Conservation (phyloP, 805 yeast genomes). For the Lachancea fermentati region DNA sequence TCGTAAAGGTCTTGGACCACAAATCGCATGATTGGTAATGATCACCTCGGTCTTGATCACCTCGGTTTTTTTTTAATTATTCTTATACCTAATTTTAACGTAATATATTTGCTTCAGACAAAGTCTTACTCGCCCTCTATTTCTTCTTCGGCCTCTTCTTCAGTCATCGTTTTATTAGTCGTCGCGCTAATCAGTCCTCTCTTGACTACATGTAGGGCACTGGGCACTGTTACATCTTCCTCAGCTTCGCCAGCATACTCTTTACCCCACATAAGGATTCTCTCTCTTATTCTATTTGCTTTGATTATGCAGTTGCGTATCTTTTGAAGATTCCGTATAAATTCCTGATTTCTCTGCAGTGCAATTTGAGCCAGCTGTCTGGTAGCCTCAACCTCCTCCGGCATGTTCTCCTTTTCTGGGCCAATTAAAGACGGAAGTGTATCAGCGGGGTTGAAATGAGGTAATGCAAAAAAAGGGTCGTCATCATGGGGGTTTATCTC, state of each 20-base stretch:
- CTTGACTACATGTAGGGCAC: slow-evolving; percentile 31
- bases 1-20: slow-evolving; percentile 39
- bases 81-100: background rate
- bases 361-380: slow-evolving; percentile 73
- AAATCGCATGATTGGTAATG: slow-evolving; percentile 34
- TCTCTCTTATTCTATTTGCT: slow-evolving; percentile 68
- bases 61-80: too few species aligned
- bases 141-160: slow-evolving; percentile 26
- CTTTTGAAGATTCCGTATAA: slow-evolving; percentile 67
- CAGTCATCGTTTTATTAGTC: slow-evolving; percentile 31
- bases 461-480: slow-evolving; percentile 66
- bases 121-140: slow-evolving; percentile 13
- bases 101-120: background rate
- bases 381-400: slow-evolving; percentile 59
- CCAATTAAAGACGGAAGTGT: slow-evolving; percentile 14
- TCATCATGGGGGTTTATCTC: slow-evolving; percentile 18
- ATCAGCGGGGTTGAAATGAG: slow-evolving; percentile 35
- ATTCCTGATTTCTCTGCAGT: slow-evolving; percentile 80
- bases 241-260: slow-evolving; percentile 70
- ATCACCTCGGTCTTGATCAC: too few species aligned
- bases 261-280: slow-evolving; percentile 74
- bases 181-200: slow-evolving; percentile 34
- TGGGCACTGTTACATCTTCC: slow-evolving; percentile 37
- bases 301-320: slow-evolving; percentile 71
- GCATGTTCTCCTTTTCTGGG: slow-evolving; percentile 35